Base-by-base conservation (phyloP, 2,329 filamentous ascomycete genomes). In the Sphaerulina populicola region DNA sequence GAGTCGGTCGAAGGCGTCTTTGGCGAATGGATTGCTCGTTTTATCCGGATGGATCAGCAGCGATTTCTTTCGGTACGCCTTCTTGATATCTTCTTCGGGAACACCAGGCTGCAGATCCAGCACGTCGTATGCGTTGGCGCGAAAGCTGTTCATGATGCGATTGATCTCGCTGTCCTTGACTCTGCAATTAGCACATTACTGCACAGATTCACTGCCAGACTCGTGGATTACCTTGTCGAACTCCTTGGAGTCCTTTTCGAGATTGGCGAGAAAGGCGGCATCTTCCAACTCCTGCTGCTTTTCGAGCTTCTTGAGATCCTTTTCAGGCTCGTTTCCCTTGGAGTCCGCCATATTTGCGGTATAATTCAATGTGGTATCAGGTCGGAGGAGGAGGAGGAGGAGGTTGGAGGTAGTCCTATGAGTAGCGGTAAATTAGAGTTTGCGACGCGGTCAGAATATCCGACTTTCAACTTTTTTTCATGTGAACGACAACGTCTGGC, bases 1-100 rank as follows among this genome's bases (percentile, higher is more conserved):
- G 27, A 98, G 79, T 8, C 91, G 83, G 71, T 98, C 93, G 67
- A 98, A 98, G 59, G 93, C 93, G 64, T 97, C 93, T 3, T 93
- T 91, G 0, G 93, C 93, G 44, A 77, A 80, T 0, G 88, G 85
- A 66, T 98, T 97, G 65, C 83, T 83, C 51, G 93, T 96, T 71
- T 98, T 98, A 75, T 98, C 93, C 6, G 93, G 93, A 74, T 98
- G 93, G 74, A 98, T 97, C 44, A 98, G 82, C 51, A 98, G 83
- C n/a, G 93, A 98, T 71, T 96, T 97, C 64, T 88, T 90, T 75
- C 93, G 90, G 74, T 97, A 98, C 60, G 81, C 80, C 61, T 84
- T 76, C 72, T 96, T 97, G 76, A 98, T 97, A 72, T 97, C 93
- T 53, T 88, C 90, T 62, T 97, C 91, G 50, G 93, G 82, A 15